A percentile compares a stretch with the other conserved stretches of the same genome.
Evolutionary conservation across 2,329 filamentous ascomycete species (phyloP).

Genomic region (Septoria petroselini): DNA sequence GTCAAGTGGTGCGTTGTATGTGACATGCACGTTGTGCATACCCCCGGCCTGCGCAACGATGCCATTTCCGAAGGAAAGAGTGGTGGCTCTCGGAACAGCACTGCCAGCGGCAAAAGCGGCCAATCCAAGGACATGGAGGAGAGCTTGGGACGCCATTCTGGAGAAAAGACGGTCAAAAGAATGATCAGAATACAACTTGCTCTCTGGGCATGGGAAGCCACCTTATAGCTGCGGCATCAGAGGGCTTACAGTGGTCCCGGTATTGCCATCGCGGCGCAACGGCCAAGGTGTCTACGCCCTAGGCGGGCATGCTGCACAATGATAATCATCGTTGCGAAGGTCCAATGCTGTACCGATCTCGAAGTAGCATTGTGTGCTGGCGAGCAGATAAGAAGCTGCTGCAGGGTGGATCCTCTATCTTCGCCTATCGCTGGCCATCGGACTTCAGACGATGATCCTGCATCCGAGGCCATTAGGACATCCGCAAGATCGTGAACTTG

Average conservation of each 20-base stretch:
- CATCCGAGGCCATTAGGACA: not conserved
- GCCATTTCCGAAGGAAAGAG: constrained; percentile 28
- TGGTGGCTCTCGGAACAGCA: constrained; percentile 20
- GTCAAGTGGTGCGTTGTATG: constrained; percentile 44
- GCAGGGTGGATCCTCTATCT: constrained; percentile 2
- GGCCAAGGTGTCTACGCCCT: constrained; percentile 11
- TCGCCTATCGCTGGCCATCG: constrained; percentile 9
- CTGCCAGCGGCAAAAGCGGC: constrained; percentile 19
- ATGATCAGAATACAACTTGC: not conserved
- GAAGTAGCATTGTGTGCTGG: not conserved
- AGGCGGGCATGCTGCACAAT: not conserved
- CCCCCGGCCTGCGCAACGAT: constrained; percentile 34
- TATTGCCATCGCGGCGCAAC: not conserved
- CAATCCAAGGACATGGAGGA: constrained; percentile 19
- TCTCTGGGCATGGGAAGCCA: not conserved
- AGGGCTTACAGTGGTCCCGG: not conserved
- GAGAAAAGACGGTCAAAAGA: constrained; percentile 1
- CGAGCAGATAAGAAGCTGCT: constrained; percentile 12
- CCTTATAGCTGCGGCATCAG: not conserved
- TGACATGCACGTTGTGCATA: constrained; percentile 51
- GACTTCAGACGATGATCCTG: no score
- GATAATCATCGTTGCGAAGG: not conserved
- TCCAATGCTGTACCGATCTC: not conserved
- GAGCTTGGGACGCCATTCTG: constrained; percentile 18
- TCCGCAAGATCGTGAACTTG: no score